Evolutionary conservation across 495 filamentous ascomycete genomes (phyloP).

Genomic region (Durotheca rogersii): DNA sequence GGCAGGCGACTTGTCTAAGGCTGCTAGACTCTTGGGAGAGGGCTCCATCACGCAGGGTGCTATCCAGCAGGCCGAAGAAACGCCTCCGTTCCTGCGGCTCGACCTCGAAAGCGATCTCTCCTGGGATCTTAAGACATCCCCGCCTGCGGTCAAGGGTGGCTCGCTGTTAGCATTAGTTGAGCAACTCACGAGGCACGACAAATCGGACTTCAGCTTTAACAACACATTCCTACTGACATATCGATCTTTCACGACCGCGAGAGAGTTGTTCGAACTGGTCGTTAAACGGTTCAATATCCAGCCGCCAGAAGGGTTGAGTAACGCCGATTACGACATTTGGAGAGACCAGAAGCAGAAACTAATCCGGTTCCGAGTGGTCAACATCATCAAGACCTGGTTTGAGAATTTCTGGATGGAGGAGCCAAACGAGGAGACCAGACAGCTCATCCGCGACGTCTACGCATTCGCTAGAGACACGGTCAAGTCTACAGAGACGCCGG

Average conservation of each 20-base stretch:
- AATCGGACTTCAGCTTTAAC: slow-evolving; percentile 92
- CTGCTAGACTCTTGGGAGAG: slow-evolving; percentile 87
- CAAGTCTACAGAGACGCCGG: slow-evolving; percentile 87
- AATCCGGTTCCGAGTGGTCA: slow-evolving; percentile 93
- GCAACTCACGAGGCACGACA: slow-evolving; percentile 92
- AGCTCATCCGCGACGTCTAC: slow-evolving; percentile 83
- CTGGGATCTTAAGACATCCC: slow-evolving; percentile 75
- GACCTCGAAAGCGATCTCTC: slow-evolving; percentile 89
- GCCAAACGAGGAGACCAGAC: slow-evolving; percentile 74
- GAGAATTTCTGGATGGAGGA: slow-evolving; percentile 99
- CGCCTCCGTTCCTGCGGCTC: slow-evolving; percentile 78
- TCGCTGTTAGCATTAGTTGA: slow-evolving; percentile 90
- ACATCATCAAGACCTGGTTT: slow-evolving; percentile 97
- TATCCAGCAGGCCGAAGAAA: slow-evolving; percentile 64
- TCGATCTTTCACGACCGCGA: slow-evolving; percentile 86
- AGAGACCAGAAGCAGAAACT: slow-evolving; percentile 91
- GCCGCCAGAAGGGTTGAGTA: slow-evolving; percentile 78
- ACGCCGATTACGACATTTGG: slow-evolving; percentile 81
- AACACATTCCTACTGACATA: slow-evolving; percentile 97
- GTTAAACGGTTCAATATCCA: slow-evolving; percentile 89
- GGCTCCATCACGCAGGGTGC: slow-evolving; percentile 58
- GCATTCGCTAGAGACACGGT: slow-evolving; percentile 89
- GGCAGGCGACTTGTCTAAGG: slow-evolving; percentile 70
- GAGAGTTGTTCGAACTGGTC: slow-evolving; percentile 89
- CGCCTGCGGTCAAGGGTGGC: slow-evolving; percentile 79